phyloP scores from a whole-genome alignment of 1,139 yeast species.

The Citeromyces siamensis region DNA sequence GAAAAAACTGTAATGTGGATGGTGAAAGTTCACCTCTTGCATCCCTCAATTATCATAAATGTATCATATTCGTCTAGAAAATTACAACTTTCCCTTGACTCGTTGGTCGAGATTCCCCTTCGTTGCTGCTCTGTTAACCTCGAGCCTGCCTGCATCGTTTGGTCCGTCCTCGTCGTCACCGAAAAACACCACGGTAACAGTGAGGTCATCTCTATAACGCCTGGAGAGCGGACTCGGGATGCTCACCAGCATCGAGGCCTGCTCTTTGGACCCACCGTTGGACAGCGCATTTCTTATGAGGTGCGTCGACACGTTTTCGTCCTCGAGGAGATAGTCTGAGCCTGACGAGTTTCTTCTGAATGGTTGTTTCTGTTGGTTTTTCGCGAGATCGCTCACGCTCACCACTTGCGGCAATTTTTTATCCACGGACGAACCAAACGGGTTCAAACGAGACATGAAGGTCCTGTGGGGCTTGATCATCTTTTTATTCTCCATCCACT shows the following conservation, averaged over 20 bases:
- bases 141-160: constrained; percentile 35
- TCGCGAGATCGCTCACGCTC: constrained; percentile 46
- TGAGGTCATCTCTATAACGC: constrained; percentile 87
- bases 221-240: constrained; percentile 93
- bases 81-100: constrained; percentile 36
- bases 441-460: constrained; percentile 21
- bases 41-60: too few species aligned
- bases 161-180: constrained; percentile 38
- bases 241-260: constrained; percentile 76
- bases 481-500: constrained; percentile 80
- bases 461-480: constrained; percentile 38
- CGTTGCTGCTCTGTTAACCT: constrained; percentile 43
- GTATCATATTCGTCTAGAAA: constrained; percentile 3
- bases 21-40: too few species aligned
- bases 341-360: constrained; percentile 27
- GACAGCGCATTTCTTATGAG: constrained; percentile 88
- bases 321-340: constrained; percentile 49
- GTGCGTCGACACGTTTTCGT: constrained; percentile 85
- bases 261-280: constrained; percentile 76
- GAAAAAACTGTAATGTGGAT: too few species aligned
- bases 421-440: constrained; percentile 17
- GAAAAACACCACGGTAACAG: constrained; percentile 92
- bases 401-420: constrained; percentile 49
- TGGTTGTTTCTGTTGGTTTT: constrained; percentile 42
- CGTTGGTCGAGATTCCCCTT: constrained; percentile 36